Evolutionary conservation across 2,329 filamentous ascomycete species (phyloP).

Genomic region (Hypoxylon sp.): DNA sequence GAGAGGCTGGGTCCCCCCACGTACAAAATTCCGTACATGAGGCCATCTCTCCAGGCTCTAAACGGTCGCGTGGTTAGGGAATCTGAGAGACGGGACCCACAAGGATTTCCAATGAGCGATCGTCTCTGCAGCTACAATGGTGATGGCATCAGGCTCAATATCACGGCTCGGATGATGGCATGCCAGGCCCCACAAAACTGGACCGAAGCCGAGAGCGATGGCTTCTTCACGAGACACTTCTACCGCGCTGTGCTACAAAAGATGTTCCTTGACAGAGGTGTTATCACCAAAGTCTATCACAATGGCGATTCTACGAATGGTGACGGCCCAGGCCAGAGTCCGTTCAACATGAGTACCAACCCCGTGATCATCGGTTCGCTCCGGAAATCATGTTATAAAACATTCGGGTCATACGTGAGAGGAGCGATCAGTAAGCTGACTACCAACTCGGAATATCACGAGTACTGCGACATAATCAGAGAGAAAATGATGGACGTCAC

Average conservation of each 20-base stretch:
- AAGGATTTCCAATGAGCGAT: constrained; percentile 94
- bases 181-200: constrained; percentile 96
- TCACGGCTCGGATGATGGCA: constrained; percentile 98
- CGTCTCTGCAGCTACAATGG: constrained; percentile 70
- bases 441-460: constrained; percentile 66
- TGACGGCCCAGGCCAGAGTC: constrained; percentile 51
- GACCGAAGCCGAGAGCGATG: constrained; percentile 82
- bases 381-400: constrained; percentile 81
- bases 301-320: constrained; percentile 47
- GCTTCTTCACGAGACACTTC: constrained; percentile 93
- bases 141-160: constrained; percentile 85
- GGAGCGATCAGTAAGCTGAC: constrained; percentile 83
- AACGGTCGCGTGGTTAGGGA: constrained; percentile 77
- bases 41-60: constrained; percentile 74
- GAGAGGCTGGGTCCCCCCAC: constrained; percentile 89
- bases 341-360: constrained; percentile 72
- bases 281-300: constrained; percentile 73
- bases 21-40: constrained; percentile 83
- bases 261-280: constrained; percentile 87
- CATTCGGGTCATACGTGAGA: constrained; percentile 81
- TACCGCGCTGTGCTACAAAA: constrained; percentile 91
- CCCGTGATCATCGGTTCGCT: constrained; percentile 90
- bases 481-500: constrained; percentile 76
- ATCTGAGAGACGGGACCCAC: constrained; percentile 80
- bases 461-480: constrained; percentile 68